Base-by-base conservation (phyloP, 768 basidiomycete genomes). In the Baorangia bicolor region DNA sequence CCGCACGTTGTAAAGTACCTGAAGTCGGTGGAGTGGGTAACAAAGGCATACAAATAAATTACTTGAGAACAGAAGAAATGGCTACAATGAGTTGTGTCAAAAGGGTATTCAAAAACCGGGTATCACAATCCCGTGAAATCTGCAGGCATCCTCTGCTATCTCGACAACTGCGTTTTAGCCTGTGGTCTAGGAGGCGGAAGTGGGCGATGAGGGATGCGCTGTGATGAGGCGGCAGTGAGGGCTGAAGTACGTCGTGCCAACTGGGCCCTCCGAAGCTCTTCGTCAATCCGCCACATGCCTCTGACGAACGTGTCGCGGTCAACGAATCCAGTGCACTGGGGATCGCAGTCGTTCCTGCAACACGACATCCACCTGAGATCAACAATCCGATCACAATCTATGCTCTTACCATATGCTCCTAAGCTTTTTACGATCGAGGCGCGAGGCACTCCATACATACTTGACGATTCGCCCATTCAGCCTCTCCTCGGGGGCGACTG, bases 201-300 rank as follows among this genome's bases (percentile, higher is more conserved):
- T 10, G 68, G 72, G 8, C 70, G 70, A 30, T 71, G 70, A 34
- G 70, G 70, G 21, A 72, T 72, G 38, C 70, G 72, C 35, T 72
- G 70, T 12, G 70, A 72, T 8, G 70, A 72, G 25, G 70, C 70
- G 2, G 59, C 68, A 28, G 60, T 70, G 41, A 73, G 68, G 18
- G 71, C 70, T 13, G 66, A 74, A 38, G 64, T 56, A 40, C 66
- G 68, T 37, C 60, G 63, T n/a, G 61, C 71, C 30, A 75, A 59
- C 42, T 86, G 82, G 6, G 80, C 77, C 43, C 82, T 79, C n/a
- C 87, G 76, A 13, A 92, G 81, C 61, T 91, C 90, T 69, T 90
- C 88, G 70, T 93, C 90, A 28, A 93, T 88, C 35, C 84, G 82
- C 90, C 90, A 92, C 88, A 92, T 91, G 48, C 89, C 91, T 59